Conservation (phyloP, 768 basidiomycete genomes). For the Suillus subalutaceus region DNA sequence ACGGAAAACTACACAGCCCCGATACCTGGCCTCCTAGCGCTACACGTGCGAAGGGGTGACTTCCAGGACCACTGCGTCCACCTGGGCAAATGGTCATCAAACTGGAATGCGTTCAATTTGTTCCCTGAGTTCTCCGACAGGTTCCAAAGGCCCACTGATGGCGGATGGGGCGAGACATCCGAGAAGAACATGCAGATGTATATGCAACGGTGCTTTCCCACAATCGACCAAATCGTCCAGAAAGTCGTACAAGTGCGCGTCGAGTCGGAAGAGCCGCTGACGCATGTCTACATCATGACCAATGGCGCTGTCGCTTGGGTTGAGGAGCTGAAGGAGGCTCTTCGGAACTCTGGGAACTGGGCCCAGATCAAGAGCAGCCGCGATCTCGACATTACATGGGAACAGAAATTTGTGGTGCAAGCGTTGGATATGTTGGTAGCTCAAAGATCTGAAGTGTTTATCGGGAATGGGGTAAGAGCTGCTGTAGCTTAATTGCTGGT, state of each 20-base stretch:
- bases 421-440: conserved; percentile 55
- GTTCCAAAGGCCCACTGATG: conserved; percentile 32
- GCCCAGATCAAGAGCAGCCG: conserved; percentile 39
- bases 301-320: conserved; percentile 47
- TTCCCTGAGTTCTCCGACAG: conserved; percentile 45
- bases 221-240: conserved; percentile 41
- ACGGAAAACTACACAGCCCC: conserved; percentile 20
- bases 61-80: conserved; percentile 44
- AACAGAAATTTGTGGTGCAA: conserved; percentile 47
- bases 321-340: conserved; percentile 35
- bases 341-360: conserved; percentile 40
- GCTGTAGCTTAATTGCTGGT: not conserved
- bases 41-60: conserved; percentile 57
- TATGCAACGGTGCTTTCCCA: conserved; percentile 45
- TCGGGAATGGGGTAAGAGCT: conserved; percentile 52
- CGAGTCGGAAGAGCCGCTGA: conserved; percentile 28
- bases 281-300: conserved; percentile 49
- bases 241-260: conserved; percentile 38
- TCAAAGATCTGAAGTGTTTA: conserved; percentile 46
- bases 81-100: conserved; percentile 36
- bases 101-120: conserved; percentile 47
- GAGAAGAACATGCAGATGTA: conserved; percentile 30
- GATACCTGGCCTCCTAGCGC: conserved; percentile 43
- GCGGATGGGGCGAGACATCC: conserved; percentile 19
- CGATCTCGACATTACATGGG: conserved; percentile 43